A percentile compares a stretch with the other conserved stretches of the same genome.
phyloP scores from a whole-genome alignment of 345 rosid genomes.

The Bruguiera parviflora region DNA sequence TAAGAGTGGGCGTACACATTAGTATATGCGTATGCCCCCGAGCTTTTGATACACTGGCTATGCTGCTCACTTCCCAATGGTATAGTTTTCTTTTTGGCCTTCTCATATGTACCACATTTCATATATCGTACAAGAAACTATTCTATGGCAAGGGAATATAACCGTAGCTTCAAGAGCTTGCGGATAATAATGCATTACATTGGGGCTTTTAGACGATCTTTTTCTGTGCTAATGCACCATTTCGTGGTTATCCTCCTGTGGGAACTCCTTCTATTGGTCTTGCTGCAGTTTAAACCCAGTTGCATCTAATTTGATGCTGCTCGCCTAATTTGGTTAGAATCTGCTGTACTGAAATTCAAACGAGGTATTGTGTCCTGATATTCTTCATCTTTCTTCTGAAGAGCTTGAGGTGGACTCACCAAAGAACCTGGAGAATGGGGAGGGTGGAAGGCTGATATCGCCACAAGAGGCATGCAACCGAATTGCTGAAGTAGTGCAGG shows the following conservation, averaged over 20 bases:
- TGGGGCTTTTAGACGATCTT: no score
- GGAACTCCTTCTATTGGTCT: no score
- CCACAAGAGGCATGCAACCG: constrained; percentile 97
- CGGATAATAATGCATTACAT: no score
- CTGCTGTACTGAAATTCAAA: not conserved
- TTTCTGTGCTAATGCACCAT: no score
- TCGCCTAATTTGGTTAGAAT: not conserved
- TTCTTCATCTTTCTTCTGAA: constrained; percentile 14
- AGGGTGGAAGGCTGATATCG: constrained; percentile 74
- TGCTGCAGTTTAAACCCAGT: not conserved
- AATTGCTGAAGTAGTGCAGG: constrained; percentile 93
- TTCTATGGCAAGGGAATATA: no score
- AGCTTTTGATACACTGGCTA: not conserved
- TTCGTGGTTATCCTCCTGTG: no score
- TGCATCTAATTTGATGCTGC: not conserved
- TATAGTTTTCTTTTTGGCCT: not conserved
- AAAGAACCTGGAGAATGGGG: constrained; percentile 75
- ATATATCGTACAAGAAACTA: no score
- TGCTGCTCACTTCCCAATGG: not conserved
- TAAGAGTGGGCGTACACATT: not conserved
- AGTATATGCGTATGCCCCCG: not conserved
- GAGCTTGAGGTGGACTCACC: constrained; percentile 92
- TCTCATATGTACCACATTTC: no score
- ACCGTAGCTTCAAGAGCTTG: no score
- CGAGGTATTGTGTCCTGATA: not conserved